Evolutionary conservation across 148 eudicot species (phyloP).

Genomic region (Silene conica): DNA sequence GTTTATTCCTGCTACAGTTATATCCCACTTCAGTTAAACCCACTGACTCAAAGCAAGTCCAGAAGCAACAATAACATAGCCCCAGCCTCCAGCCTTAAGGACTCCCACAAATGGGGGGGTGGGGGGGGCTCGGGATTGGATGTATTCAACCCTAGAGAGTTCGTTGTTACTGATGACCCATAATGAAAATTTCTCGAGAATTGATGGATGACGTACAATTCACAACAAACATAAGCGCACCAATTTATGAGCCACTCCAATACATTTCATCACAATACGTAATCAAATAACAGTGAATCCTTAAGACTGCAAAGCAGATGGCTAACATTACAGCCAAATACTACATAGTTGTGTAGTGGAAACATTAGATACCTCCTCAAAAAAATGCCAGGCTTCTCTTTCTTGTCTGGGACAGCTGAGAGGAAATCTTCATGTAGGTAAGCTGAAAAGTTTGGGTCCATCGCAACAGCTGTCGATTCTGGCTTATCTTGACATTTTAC

Average conservation of each 20-base stretch:
- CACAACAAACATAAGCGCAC: background rate
- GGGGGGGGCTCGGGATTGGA: background rate
- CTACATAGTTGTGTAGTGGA: background rate
- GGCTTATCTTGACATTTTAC: constrained; percentile 60
- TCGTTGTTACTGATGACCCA: background rate
- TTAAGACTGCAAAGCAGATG: background rate
- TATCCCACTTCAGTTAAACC: constrained; percentile 7
- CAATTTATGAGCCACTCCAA: background rate
- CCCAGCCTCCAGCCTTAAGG: too few species aligned
- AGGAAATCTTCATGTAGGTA: constrained; percentile 62
- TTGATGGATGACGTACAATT: background rate
- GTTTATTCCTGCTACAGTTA: constrained; percentile 54
- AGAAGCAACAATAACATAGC: too few species aligned
- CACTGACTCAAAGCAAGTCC: background rate
- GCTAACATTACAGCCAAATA: background rate
- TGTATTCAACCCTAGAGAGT: background rate
- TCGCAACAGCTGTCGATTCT: constrained; percentile 49
- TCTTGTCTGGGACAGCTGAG: constrained; percentile 37
- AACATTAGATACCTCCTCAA: constrained; percentile 53
- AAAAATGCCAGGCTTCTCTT: constrained; percentile 49
- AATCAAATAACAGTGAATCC: background rate
- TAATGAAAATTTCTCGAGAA: too few species aligned
- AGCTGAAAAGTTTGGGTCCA: constrained; percentile 61
- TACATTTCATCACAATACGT: background rate
- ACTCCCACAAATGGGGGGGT: background rate